These are phyloP conservation scores for Metarhizium guizhouense DNA, from an alignment of 2,329 filamentous ascomycete genomes.

Conservation along the genomic window DNA sequence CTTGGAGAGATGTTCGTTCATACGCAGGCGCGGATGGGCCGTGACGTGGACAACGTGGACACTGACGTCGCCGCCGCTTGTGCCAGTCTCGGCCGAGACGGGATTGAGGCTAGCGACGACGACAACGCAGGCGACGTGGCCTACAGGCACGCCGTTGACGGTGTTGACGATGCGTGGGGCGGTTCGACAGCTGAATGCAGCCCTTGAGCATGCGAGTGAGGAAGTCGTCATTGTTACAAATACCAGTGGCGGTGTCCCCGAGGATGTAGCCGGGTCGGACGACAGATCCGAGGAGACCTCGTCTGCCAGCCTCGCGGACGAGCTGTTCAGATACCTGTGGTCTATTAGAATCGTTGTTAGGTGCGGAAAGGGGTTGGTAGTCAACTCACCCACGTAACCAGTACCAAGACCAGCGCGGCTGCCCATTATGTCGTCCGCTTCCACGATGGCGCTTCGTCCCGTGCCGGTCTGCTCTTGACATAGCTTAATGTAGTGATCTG, in stretches of 20 bases:
- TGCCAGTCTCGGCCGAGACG: conserved; percentile 19
- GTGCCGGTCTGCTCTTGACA: conserved; percentile 43
- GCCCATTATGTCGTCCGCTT: conserved; percentile 70
- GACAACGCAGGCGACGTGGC: conserved; percentile 73
- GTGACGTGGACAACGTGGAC: conserved; percentile 68
- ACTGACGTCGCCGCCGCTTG: conserved; percentile 6
- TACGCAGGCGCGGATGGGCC: conserved; percentile 52
- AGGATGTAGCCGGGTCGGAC: conserved; percentile 80
- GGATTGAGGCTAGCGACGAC: conserved; percentile 62
- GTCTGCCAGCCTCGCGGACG: conserved; percentile 66
- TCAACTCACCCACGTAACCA: conserved; percentile 66
- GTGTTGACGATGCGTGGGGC: conserved; percentile 71
- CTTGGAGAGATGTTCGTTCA: conserved; percentile 53
- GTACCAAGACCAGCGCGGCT: conserved; percentile 70
- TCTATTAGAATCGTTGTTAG: neutral
- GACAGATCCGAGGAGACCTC: conserved; percentile 67
- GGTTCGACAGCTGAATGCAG: conserved; percentile 69
- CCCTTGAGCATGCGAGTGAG: conserved; percentile 80
- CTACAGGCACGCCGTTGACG: conserved; percentile 82
- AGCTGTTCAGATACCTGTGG: conserved; percentile 43
- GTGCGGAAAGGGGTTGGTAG: neutral
- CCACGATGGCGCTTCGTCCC: conserved; percentile 59
- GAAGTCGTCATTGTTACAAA: conserved; percentile 81
- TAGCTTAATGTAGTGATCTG: conserved; percentile 67
- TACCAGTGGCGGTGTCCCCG: conserved; percentile 62